Evolutionary conservation across 257 asterid species (phyloP).

Genomic region (Gentiana dahurica): DNA sequence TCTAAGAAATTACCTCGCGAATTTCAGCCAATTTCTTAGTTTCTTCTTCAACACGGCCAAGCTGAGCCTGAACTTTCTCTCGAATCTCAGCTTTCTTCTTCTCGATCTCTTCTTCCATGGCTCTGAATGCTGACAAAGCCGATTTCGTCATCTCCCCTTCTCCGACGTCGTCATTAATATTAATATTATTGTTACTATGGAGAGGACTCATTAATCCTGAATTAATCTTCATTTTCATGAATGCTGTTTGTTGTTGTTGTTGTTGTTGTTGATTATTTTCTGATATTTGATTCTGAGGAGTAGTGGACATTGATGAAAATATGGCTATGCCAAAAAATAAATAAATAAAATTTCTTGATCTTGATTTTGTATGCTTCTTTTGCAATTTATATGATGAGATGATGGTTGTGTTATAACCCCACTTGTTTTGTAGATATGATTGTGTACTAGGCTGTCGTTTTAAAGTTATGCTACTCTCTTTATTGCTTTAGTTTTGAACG

Average conservation of each 20-base stretch:
- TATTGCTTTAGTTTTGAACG: slow-evolving; percentile 26
- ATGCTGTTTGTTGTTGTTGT: slow-evolving; percentile 27
- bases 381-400: slow-evolving; percentile 19
- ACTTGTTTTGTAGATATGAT: slow-evolving; percentile 27
- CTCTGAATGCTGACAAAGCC: slow-evolving; percentile 58
- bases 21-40: slow-evolving; percentile 66
- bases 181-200: neutral
- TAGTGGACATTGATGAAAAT: slow-evolving; percentile 27
- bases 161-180: slow-evolving; percentile 27
- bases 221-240: slow-evolving; percentile 30
- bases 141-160: slow-evolving; percentile 77
- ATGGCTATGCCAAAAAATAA: neutral
- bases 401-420: slow-evolving; percentile 25
- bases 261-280: slow-evolving; percentile 16
- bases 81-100: slow-evolving; percentile 48
- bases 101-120: slow-evolving; percentile 85
- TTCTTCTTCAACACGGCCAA: slow-evolving; percentile 84
- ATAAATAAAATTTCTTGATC: neutral
- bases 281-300: neutral
- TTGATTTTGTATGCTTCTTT: slow-evolving; percentile 8
- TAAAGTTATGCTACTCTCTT: slow-evolving; percentile 7
- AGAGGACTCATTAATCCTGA: slow-evolving; percentile 50
- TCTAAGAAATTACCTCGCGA: slow-evolving; percentile 43
- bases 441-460: slow-evolving; percentile 19
- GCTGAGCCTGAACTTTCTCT: slow-evolving; percentile 56